These are phyloP conservation scores for Saccharum hybrid DNA, from an alignment of 202 grass and related monocot species.

Conservation along the genomic window DNA sequence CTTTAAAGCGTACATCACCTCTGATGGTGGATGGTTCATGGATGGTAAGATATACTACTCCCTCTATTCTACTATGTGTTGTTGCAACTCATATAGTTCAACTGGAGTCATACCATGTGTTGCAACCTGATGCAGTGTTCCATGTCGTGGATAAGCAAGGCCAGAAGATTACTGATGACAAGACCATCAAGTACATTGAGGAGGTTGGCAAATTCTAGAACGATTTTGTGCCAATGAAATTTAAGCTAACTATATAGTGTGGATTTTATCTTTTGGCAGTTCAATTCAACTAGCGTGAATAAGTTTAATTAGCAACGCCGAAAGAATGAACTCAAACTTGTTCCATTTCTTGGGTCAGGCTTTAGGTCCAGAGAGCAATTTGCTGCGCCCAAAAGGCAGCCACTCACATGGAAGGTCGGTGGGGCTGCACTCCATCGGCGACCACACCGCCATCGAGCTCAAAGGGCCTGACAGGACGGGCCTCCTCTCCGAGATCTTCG, in stretches of 20 bases:
- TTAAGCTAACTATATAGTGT: neutral
- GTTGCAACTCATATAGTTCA: neutral
- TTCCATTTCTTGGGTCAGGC: slow-evolving; percentile 51
- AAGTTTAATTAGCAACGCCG: neutral
- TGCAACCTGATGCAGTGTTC: slow-evolving; percentile 72
- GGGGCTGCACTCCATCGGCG: slow-evolving; percentile 80
- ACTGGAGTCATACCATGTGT: neutral
- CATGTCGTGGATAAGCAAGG: slow-evolving; percentile 88
- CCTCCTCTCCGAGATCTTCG: slow-evolving; percentile 91
- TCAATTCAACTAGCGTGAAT: neutral
- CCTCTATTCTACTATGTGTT: neutral
- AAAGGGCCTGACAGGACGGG: slow-evolving; percentile 85
- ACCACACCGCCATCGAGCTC: slow-evolving; percentile 90
- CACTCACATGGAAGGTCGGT: slow-evolving; percentile 65
- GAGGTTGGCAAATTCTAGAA: slow-evolving; percentile 48
- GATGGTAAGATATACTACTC: slow-evolving; percentile 57
- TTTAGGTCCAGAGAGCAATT: slow-evolving; percentile 84
- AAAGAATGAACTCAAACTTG: neutral
- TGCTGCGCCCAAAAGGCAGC: slow-evolving; percentile 46
- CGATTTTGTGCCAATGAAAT: neutral
- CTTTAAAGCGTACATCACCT: slow-evolving; percentile 94
- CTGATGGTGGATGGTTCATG: slow-evolving; percentile 99
- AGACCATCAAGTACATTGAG: slow-evolving; percentile 79
- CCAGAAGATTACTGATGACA: slow-evolving; percentile 74
- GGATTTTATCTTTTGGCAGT: neutral